Evolutionary conservation across 2,329 filamentous ascomycete species (phyloP).

Genomic region (Botryotinia narcissicola): DNA sequence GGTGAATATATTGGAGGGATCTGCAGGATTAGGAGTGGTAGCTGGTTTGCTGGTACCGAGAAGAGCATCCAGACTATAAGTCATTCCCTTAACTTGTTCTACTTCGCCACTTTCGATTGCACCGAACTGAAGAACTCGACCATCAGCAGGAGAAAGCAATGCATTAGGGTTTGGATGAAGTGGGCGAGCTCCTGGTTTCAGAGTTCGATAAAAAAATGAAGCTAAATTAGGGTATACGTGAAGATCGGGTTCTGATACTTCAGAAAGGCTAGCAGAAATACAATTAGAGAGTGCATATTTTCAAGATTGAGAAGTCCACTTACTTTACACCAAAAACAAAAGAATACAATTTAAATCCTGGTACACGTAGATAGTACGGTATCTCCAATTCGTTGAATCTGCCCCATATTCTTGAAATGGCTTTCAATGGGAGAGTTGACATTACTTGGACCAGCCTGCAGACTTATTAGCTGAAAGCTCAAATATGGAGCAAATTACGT

Average conservation of each 20-base stretch:
- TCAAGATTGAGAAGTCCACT: slow-evolving; percentile 22
- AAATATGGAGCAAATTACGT: slow-evolving; percentile 25
- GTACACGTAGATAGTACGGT: slow-evolving; percentile 67
- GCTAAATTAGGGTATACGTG: slow-evolving; percentile 89
- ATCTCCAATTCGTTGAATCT: slow-evolving; percentile 71
- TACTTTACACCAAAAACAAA: slow-evolving; percentile 71
- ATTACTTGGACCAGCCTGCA: slow-evolving; percentile 67
- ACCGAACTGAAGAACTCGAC: slow-evolving; percentile 86
- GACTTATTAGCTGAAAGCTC: slow-evolving; percentile 24
- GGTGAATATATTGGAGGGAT: slow-evolving; percentile 50
- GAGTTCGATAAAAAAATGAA: slow-evolving; percentile 92
- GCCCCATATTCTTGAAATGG: slow-evolving; percentile 69
- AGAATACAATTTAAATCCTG: slow-evolving; percentile 72
- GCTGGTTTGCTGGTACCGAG: slow-evolving; percentile 65
- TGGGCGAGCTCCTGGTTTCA: slow-evolving; percentile 85
- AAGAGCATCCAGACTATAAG: slow-evolving; percentile 91
- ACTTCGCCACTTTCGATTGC: slow-evolving; percentile 91
- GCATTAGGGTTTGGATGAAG: slow-evolving; percentile 78
- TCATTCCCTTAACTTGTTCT: slow-evolving; percentile 98
- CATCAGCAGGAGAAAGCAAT: slow-evolving; percentile 84
- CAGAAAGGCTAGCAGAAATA: slow-evolving; percentile 60
- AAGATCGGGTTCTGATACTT: slow-evolving; percentile 85
- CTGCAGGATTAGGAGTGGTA: slow-evolving; percentile 35
- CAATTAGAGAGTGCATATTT: slow-evolving; percentile 25
- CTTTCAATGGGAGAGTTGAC: slow-evolving; percentile 71